Evolutionary conservation across 2,329 filamentous ascomycete species (phyloP).

Genomic region (Curvularia lunata): DNA sequence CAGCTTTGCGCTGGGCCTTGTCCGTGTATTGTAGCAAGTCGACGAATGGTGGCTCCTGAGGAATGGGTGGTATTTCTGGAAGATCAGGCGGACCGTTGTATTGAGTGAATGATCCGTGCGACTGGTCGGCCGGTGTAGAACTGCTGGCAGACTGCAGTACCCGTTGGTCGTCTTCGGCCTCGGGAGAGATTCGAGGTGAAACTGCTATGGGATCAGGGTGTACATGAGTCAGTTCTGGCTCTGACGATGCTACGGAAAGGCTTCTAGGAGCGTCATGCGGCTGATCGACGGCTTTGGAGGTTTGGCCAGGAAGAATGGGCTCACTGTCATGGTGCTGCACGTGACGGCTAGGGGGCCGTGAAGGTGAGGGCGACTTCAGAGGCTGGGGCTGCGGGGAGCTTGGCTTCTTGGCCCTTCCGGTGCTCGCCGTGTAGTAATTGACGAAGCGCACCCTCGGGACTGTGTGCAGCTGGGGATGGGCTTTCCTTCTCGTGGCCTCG

Average conservation of each 20-base stretch:
- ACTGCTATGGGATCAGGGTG: slow-evolving; percentile 17
- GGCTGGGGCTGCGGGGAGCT: slow-evolving; percentile 52
- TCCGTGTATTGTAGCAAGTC: slow-evolving; percentile 66
- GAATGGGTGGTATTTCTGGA: slow-evolving; percentile 59
- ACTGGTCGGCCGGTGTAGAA: background rate
- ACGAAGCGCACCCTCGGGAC: slow-evolving; percentile 73
- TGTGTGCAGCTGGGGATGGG: slow-evolving; percentile 35
- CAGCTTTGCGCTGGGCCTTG: slow-evolving; percentile 69
- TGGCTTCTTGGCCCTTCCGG: slow-evolving; percentile 67
- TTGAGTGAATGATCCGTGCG: background rate
- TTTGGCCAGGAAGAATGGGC: background rate
- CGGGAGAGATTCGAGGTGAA: slow-evolving; percentile 56
- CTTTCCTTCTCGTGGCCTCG: slow-evolving; percentile 44
- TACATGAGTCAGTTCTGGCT: slow-evolving; percentile 23
- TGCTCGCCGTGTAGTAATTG: slow-evolving; percentile 90
- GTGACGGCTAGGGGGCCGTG: slow-evolving; percentile 19
- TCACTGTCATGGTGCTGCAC: slow-evolving; percentile 13
- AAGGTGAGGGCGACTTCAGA: slow-evolving; percentile 34
- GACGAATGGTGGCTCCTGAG: slow-evolving; percentile 61
- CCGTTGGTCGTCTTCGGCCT: slow-evolving; percentile 53
- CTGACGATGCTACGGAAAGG: slow-evolving; percentile 18
- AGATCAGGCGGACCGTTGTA: slow-evolving; percentile 33
- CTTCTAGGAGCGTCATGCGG: slow-evolving; percentile 13
- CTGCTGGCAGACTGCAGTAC: background rate
- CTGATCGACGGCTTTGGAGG: background rate